phyloP scores from a whole-genome alignment of 257 asterid species.

The Solanum sitiens region DNA sequence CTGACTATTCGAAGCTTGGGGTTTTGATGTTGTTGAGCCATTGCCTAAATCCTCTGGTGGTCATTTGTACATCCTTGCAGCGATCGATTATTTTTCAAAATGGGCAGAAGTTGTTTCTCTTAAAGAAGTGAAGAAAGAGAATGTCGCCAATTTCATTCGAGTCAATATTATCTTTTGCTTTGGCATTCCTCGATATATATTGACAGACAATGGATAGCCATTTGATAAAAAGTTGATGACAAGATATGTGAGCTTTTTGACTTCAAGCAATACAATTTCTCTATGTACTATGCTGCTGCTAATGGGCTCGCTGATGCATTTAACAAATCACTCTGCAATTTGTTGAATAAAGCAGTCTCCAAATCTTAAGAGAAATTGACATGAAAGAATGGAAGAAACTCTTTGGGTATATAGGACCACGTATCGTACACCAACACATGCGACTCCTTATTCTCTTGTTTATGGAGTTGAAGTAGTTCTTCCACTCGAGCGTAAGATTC shows the following conservation, averaged over 20 bases:
- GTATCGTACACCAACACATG: neutral
- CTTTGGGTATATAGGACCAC: neutral
- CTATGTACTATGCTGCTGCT: too few species aligned
- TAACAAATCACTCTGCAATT: too few species aligned
- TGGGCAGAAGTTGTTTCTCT: neutral
- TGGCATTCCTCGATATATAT: too few species aligned
- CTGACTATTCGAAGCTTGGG: rapidly evolving
- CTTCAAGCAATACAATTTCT: too few species aligned
- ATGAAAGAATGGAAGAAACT: neutral
- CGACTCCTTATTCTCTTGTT: neutral
- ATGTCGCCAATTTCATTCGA: too few species aligned
- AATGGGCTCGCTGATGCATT: too few species aligned
- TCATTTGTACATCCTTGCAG: neutral
- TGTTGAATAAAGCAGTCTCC: neutral
- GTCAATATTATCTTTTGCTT: too few species aligned
- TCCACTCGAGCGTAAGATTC: neutral
- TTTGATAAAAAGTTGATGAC: too few species aligned
- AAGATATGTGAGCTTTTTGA: too few species aligned
- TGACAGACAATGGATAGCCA: too few species aligned
- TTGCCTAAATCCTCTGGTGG: neutral
- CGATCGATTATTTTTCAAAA: neutral
- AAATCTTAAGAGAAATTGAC: neutral
- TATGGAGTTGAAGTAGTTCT: neutral
- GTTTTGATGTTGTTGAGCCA: neutral
- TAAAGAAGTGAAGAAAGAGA: too few species aligned